Conservation (phyloP, 2,329 filamentous ascomycete species). For the Ophiocordyceps sinensis region DNA sequence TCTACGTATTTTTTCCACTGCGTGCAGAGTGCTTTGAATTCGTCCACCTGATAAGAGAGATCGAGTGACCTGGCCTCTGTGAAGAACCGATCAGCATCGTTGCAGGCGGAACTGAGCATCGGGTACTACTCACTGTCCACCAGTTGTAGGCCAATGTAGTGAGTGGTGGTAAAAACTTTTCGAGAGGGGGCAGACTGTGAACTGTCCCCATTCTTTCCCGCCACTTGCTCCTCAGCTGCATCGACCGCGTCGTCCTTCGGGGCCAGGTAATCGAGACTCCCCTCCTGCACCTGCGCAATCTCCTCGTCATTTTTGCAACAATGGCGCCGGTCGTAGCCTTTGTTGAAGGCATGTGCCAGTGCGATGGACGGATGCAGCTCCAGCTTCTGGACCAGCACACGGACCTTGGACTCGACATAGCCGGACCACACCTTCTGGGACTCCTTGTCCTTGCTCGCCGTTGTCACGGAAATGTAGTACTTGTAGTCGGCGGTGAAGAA, state of each 20-base stretch:
- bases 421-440: conserved; percentile 80
- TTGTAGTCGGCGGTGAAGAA: conserved; percentile 93
- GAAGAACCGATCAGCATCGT: conserved; percentile 14
- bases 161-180: conserved; percentile 73
- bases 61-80: conserved; percentile 57
- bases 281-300: conserved; percentile 38
- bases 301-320: conserved; percentile 42
- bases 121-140: conserved; percentile 45
- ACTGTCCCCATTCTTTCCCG: conserved; percentile 30
- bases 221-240: conserved; percentile 7
- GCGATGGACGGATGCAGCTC: conserved; percentile 70
- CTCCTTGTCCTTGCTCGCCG: conserved; percentile 70
- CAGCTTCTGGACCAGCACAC: conserved; percentile 68
- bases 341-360: conserved; percentile 81
- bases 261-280: conserved; percentile 31
- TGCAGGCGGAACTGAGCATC: too few species aligned
- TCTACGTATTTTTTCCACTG: conserved; percentile 62
- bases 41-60: conserved; percentile 66
- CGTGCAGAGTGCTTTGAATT: conserved; percentile 74
- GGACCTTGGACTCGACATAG: conserved; percentile 83
- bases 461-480: conserved; percentile 83
- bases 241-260: conserved; percentile 23
- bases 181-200: conserved; percentile 11
- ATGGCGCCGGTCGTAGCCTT: conserved; percentile 78
- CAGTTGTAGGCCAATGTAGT: conserved; percentile 83